Percentiles rank a stretch among this genome's conserved stretches.
Conservation (phyloP, 495 filamentous ascomycete species). For the Tetracladium setigerum region DNA sequence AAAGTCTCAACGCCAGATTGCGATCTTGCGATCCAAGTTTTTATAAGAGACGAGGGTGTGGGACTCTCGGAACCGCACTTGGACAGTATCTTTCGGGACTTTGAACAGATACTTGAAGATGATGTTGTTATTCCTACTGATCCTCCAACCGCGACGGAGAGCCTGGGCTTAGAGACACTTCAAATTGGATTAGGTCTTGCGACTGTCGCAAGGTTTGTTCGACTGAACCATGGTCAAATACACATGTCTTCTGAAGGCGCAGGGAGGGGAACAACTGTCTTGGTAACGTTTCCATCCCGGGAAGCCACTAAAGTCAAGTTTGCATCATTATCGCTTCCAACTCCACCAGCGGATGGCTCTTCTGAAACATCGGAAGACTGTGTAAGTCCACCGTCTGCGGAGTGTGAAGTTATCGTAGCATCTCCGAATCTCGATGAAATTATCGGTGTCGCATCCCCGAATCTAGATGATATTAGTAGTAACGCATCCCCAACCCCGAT, state of each 20-base stretch:
- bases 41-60: neutral
- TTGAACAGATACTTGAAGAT: conserved; percentile 11
- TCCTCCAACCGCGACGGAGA: conserved; percentile 20
- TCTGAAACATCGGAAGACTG: too few species aligned
- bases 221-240: conserved; percentile 80
- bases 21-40: conserved; percentile 48
- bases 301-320: neutral
- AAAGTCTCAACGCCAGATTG: conserved; percentile 17
- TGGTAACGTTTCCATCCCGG: conserved; percentile 55
- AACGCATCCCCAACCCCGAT: conserved; percentile 7
- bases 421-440: too few species aligned
- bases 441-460: too few species aligned
- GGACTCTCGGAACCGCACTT: conserved; percentile 8
- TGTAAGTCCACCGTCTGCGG: too few species aligned
- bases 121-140: conserved; percentile 29
- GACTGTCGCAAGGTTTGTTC: conserved; percentile 70
- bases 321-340: neutral
- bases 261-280: conserved; percentile 68
- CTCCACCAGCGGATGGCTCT: conserved; percentile 12
- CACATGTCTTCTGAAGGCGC: conserved; percentile 68
- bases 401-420: too few species aligned
- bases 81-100: conserved; percentile 8
- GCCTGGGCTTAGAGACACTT: conserved; percentile 1
- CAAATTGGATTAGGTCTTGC: conserved; percentile 76
- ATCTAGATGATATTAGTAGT: conserved; percentile 4